Base-by-base conservation (phyloP, 192 early-diverging fungal genomes). In the Coemansia sp. region DNA sequence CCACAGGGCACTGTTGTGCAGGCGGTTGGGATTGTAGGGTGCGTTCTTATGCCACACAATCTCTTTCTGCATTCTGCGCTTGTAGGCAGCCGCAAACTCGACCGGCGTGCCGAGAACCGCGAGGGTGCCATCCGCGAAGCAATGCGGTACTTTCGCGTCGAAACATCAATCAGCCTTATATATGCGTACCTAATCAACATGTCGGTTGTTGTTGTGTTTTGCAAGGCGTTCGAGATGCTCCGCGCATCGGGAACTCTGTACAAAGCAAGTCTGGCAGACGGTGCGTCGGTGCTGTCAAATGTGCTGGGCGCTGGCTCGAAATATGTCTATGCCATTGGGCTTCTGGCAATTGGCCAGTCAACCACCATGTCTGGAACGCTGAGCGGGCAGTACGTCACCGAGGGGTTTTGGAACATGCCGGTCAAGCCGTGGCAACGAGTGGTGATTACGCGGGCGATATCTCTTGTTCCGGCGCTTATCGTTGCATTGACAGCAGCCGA, bases 281-380 rank as follows among this genome's bases (percentile, higher is more conserved):
- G 81, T 48, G 87, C 86, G 9, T 84, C 79, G 14, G 87, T 87
- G 9, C 67, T 91, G 37, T 74, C 78, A 11, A 70, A 76, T 7
- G 86, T 87, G 22, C 77, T 97, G 9, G 95, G 93, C 4, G 38
- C n/a, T 14, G 78, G 79, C 2, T 90, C 93, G 1, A 77, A 78
- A 50, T 88, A 87, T 65, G 75, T 93, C 20, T 97, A 93, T 83
- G 95, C 94, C 5, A 59, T 91, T 5, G 95, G 93, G 11, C 74
- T 97, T 51, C 71, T 97, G 17, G 88, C 90, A 1, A 89, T 93
- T 7, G 95, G 95, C 6, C 94, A 95, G 85, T 88, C 84, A 46
- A 91, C 90, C 2, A 93, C 93, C 10, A 95, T 97, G 84, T 91
- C 95, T 9, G 93, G 94, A 25, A 97, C 95, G 11, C 74, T 97